phyloP scores from a whole-genome alignment of 306 rosid species.

The Sechiopsis laciniata region DNA sequence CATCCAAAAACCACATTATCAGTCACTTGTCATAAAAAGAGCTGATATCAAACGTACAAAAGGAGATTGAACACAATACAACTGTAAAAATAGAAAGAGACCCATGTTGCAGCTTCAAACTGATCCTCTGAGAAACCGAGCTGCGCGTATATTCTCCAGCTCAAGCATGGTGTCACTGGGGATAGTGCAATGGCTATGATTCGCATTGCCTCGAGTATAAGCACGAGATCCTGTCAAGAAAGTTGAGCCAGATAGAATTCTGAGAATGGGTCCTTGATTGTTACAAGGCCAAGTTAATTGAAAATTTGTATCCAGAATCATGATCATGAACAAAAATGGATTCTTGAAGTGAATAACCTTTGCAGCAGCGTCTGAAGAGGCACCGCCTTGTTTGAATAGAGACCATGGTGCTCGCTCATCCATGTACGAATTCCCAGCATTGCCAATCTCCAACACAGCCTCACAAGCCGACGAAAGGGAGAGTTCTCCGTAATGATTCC shows the following conservation, averaged over 20 bases:
- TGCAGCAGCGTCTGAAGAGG: conserved; percentile 74
- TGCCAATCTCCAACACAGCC: conserved; percentile 76
- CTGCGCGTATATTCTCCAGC: conserved; percentile 80
- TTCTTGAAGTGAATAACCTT: conserved; percentile 40
- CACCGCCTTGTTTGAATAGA: conserved; percentile 79
- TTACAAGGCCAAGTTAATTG: background rate
- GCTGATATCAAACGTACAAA: conserved; percentile 19
- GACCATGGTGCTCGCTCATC: conserved; percentile 91
- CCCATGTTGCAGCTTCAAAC: conserved; percentile 76
- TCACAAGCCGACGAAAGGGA: conserved; percentile 86
- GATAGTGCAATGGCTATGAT: conserved; percentile 71
- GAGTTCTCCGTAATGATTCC: conserved; percentile 58
- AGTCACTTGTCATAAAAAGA: conserved; percentile 18
- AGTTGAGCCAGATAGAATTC: conserved; percentile 13
- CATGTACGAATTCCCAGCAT: conserved; percentile 80
- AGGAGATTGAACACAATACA: background rate
- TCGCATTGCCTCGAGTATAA: conserved; percentile 78
- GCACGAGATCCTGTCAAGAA: conserved; percentile 79
- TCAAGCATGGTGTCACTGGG: conserved; percentile 71
- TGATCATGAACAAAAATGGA: background rate
- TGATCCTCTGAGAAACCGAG: conserved; percentile 75
- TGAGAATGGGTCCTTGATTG: background rate
- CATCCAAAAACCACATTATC: conserved; percentile 30
- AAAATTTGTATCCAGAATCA: background rate
- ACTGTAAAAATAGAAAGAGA: conserved; percentile 32